These are phyloP conservation scores for Musa beccarii DNA, from an alignment of 176 grass and related monocot species.

Conservation along the genomic window DNA sequence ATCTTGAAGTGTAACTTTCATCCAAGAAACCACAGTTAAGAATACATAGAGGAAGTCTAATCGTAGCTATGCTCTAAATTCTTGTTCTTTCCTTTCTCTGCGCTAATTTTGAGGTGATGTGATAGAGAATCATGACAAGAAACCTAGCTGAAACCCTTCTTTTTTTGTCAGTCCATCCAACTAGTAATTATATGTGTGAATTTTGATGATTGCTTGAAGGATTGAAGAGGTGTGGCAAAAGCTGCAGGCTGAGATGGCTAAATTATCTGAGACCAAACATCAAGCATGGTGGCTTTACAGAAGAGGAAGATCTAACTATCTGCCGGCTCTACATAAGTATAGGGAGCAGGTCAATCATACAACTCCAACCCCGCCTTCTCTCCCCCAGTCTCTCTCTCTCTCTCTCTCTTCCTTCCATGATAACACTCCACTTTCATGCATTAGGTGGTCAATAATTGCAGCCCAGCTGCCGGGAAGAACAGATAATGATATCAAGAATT, in stretches of 20 bases:
- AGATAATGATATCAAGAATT: slow-evolving; percentile 93
- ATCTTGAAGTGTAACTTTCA: too few species aligned
- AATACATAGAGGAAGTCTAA: too few species aligned
- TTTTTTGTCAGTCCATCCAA: too few species aligned
- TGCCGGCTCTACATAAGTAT: slow-evolving; percentile 98
- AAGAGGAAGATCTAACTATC: slow-evolving; percentile 79
- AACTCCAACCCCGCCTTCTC: neutral
- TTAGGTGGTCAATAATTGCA: slow-evolving; percentile 96
- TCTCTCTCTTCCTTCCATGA: neutral
- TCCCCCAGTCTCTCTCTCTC: neutral
- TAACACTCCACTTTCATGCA: slow-evolving; percentile 1
- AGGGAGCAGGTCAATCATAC: slow-evolving; percentile 60
- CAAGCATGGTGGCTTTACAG: slow-evolving; percentile 88
- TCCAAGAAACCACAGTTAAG: too few species aligned
- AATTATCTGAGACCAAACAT: slow-evolving; percentile 82
- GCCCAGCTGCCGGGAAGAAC: slow-evolving; percentile 91
- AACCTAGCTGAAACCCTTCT: too few species aligned
- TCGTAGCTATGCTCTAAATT: too few species aligned
- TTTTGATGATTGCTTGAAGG: slow-evolving; percentile 23
- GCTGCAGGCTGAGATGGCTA: slow-evolving; percentile 75
- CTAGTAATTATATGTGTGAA: too few species aligned
- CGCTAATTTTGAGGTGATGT: too few species aligned
- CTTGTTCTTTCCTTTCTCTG: too few species aligned
- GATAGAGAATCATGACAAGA: too few species aligned
- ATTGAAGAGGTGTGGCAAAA: slow-evolving; percentile 66